These are phyloP conservation scores for Ligustrum vulgare DNA, from an alignment of 257 asterid genomes.

Conservation along the genomic window DNA sequence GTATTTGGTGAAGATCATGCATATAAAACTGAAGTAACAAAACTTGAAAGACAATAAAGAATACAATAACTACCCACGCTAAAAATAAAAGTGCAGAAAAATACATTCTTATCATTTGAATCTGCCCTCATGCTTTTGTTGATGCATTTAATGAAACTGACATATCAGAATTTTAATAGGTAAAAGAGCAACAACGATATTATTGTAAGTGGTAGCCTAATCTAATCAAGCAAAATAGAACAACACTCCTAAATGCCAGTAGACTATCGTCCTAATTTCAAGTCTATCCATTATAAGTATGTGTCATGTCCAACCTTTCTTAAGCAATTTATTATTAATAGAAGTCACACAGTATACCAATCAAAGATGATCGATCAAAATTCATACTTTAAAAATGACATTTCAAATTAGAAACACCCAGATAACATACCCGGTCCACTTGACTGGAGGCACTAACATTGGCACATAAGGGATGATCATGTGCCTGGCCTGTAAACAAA, in stretches of 20 bases:
- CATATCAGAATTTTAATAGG: neutral
- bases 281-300: neutral
- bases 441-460: conserved; percentile 89
- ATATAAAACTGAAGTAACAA: neutral
- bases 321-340: too few relatives aligned
- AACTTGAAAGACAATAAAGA: neutral
- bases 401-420: conserved; percentile 11
- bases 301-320: too few relatives aligned
- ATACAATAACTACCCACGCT: neutral
- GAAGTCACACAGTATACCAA: neutral
- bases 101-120: neutral
- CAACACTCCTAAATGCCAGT: neutral
- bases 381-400: conserved; percentile 4
- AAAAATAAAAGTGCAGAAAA: neutral
- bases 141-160: neutral
- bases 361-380: conserved; percentile 2
- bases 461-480: conserved; percentile 99
- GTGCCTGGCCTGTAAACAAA: conserved; percentile 77
- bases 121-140: neutral
- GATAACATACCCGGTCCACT: conserved; percentile 79
- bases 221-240: neutral
- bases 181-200: neutral
- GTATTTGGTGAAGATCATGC: neutral
- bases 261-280: neutral
- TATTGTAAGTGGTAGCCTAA: neutral